Base-by-base conservation (phyloP, 768 basidiomycete species). In the Rhizopogon sp. region DNA sequence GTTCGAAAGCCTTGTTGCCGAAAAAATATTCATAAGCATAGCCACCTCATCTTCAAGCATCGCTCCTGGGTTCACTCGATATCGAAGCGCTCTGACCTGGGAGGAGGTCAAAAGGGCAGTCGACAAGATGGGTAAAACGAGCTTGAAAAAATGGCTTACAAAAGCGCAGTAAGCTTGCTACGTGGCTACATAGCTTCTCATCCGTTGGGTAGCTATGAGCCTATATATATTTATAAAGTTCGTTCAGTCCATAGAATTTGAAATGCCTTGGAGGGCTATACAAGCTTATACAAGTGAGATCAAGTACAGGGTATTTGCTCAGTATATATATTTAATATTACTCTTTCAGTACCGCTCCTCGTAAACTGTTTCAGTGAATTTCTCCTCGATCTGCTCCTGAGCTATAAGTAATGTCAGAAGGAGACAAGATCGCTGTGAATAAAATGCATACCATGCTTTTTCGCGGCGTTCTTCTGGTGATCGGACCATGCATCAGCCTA, bases 131-230 rank as follows among this genome's bases (percentile, higher is more conserved):
- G 84, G 85, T 2, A 86, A 90, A 61, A 80, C 83, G 10, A 87
- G 79, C 60, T 69, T 93, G 53, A 88, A 81, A 65, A 89, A 88
- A 65, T 93, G 91, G 91, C 73, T 91, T 52, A 81, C 70, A 49
- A 88, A 84, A 58, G 79, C 79, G 2, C 73, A 74, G 60, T 77
- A 62, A 72, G 56, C 20, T 14, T 16, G 46, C 31, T 20, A 35
- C 46, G 31, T 35, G 14, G 47, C 47, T 49, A 35, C 8, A 25
- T 49, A 37, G 31, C 29, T 33, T 39, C 20, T 33, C 31, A 33
- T 49, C n/a, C 20, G 43, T 25, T 25, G 25, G 25, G 25, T 25
- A 25, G 25, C 25, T 25, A 25, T 25, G 25, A 25, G 22, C 22
- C 22, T 25, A 25, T 25, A 25, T 25, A 5, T 20, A 20, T 20